Evolutionary conservation across 805 yeast species (phyloP), one percentile per base, ranked within the genome.

Genomic region (Ogataea nakhonphanomensis): DNA sequence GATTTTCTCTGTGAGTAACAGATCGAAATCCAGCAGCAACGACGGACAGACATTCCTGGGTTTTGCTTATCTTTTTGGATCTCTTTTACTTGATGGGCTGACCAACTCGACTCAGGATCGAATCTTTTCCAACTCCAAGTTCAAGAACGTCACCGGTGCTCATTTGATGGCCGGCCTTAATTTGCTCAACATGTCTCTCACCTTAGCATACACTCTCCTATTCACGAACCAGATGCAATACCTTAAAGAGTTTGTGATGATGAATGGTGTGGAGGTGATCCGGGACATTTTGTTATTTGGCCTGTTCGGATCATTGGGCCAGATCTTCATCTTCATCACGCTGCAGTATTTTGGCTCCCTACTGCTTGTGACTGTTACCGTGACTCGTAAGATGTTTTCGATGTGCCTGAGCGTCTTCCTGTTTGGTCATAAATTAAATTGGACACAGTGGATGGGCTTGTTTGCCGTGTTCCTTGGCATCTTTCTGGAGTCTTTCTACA

Each of bases 101-200:
- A 90, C 95, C 15, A 93, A 91, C 64, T 85, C 96, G 2, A 81
- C 96, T 0, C 99, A 91, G 62, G 99, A 91, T 64, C 79, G 82
- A 41, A 62, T 93, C 58, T 83, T 91, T 61, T 74, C 74, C 43
- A 52, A 64, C 7, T 67, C 70, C 37, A 58, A 55, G 22, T 56
- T 54, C 37, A 54, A 58, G 10, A 40, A 43, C 15, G 66, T 90
- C 30, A 79, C 93, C 0, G 98, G 97, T 2, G 91, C 91, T 1
- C 90, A 82, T 53, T 67, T 93, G 58, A 91, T 93, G 96, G 72
- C 86, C 39, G 76, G 85, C 13, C 62, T 77, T 43, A 77, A 77
- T 50, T 46, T 65, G 4, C 63, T 76, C 33, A 71, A 72, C 40
- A 58, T 60, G 44, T 51, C 67, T 8, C 51, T 82, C 48, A 76